Base-by-base conservation (phyloP, 2,329 filamentous ascomycete species). In the Talaromyces sp. region DNA sequence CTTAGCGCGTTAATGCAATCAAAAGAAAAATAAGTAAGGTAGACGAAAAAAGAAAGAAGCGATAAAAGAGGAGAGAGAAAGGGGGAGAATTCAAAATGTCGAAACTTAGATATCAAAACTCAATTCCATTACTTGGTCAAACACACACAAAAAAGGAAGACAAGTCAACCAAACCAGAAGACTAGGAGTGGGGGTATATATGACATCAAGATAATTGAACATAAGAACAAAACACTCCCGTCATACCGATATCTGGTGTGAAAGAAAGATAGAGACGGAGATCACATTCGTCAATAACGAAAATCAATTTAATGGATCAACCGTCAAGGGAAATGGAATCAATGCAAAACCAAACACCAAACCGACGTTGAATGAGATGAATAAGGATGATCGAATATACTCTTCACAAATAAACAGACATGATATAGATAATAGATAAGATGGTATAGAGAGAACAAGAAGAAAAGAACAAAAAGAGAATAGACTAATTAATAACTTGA, bases 401-500 rank as follows among this genome's bases (percentile, higher is more conserved):
- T 37, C 36, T 50, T 36, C 43, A 56, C 54, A 56, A n/a, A 50
- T 50, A 56, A 28, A 13, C 41, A 22, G 15, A 56, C 48, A 39
- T 22, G 46, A 51, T 28, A 39, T 52, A 52, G 19, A 52, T 39
- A 17, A 11, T 52, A 52, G 33, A 50, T 57, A 41, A 40, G 9
- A 51, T 31, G 35, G 35, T 37, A 53, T 22, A 46, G n/a, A 25
- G 7, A 37, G 25, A 57, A 22, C 11, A 37, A 57, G 25, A 39
- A 39, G 17, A 53, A 53, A 6, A 21, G 8, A 46, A 45, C 33
- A 13, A 11, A 46, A 19, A 25, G 2, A 6, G n/a, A 46, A 39
- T 7, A 51, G 28, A 51, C 11, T 7, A 21, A 48, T 58, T 67
- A 75, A 63, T 74, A 75, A 45, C 68, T 67, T 45, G 72, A 73